These are phyloP conservation scores for Alternaria brassicae DNA, from an alignment of 2,329 filamentous ascomycete genomes.

Conservation along the genomic window DNA sequence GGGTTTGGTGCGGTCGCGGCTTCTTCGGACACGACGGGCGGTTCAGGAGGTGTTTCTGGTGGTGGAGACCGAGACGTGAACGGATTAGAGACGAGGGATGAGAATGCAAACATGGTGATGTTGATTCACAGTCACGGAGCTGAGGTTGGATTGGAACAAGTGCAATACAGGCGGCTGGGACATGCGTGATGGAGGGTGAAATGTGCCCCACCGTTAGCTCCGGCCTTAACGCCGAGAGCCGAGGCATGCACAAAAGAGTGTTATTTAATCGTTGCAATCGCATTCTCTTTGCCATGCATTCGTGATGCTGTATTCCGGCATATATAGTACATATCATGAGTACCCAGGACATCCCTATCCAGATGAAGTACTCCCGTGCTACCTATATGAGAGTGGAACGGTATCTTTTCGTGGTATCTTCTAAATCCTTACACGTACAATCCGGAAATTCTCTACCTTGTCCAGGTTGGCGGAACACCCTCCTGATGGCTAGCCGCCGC, in stretches of 20 bases:
- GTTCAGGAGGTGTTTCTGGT: not conserved
- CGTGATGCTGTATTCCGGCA: not conserved
- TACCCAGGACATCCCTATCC: not conserved
- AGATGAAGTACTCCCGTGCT: not conserved
- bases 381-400: slow-evolving; percentile 14
- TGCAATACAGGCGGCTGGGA: not conserved
- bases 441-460: slow-evolving; percentile 19
- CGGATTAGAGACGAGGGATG: slow-evolving; percentile 5
- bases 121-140: not conserved
- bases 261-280: not conserved
- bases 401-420: slow-evolving; percentile 12
- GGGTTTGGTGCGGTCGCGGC: not conserved
- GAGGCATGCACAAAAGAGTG: slow-evolving; percentile 7
- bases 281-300: not conserved
- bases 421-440: not conserved
- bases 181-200: not conserved
- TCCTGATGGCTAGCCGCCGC: slow-evolving; percentile 24
- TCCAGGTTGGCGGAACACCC: slow-evolving; percentile 20
- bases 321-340: slow-evolving; percentile 1
- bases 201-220: slow-evolving; percentile 10
- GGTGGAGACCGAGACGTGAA: slow-evolving; percentile 2
- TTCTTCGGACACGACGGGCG: not conserved
- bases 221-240: slow-evolving; percentile 12
- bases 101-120: slow-evolving; percentile 9
- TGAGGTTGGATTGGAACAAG: not conserved